Percentiles rank a stretch among this genome's conserved stretches.
Evolutionary conservation across 768 basidiomycete genomes (phyloP).

Genomic region (Strobilomyces confusus): DNA sequence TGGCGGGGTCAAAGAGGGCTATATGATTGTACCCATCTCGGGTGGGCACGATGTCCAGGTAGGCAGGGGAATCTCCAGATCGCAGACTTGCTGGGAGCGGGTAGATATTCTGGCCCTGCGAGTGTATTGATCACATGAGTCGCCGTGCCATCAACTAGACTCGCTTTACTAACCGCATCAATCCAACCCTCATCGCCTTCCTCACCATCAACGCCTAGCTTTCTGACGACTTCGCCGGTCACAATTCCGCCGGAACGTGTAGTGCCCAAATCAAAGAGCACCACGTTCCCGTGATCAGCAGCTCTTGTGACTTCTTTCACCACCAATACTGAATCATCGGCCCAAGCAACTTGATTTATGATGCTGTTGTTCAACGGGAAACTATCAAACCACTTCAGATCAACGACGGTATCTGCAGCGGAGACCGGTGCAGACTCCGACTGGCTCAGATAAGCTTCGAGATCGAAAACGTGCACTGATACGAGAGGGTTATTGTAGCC

Average conservation of each 20-base stretch:
- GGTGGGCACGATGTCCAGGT: slow-evolving; percentile 87
- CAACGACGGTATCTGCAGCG: slow-evolving; percentile 42
- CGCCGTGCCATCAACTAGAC: slow-evolving; percentile 3
- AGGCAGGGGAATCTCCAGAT: slow-evolving; percentile 51
- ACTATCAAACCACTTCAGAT: slow-evolving; percentile 64
- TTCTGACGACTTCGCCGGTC: slow-evolving; percentile 61
- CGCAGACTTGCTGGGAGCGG: slow-evolving; percentile 47
- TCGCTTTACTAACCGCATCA: slow-evolving; percentile 60
- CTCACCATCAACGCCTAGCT: slow-evolving; percentile 77
- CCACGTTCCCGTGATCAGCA: slow-evolving; percentile 74
- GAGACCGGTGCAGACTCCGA: slow-evolving; percentile 26
- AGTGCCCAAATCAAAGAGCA: slow-evolving; percentile 60
- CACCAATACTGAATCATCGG: slow-evolving; percentile 67
- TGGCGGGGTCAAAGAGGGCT: slow-evolving; percentile 82
- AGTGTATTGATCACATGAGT: slow-evolving; percentile 14
- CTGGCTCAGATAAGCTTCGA: slow-evolving; percentile 48
- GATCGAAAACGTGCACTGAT: slow-evolving; percentile 76
- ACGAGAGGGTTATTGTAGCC: slow-evolving; percentile 89
- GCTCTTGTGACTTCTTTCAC: slow-evolving; percentile 87
- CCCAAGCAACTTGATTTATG: slow-evolving; percentile 83
- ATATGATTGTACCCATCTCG: slow-evolving; percentile 86
- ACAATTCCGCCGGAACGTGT: slow-evolving; percentile 27
- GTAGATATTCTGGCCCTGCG: slow-evolving; percentile 59
- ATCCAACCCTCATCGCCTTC: slow-evolving; percentile 95
- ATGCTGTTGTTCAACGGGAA: slow-evolving; percentile 61